phyloP scores from a whole-genome alignment of 2,329 filamentous ascomycete species.

The Rutstroemia sydowiana region DNA sequence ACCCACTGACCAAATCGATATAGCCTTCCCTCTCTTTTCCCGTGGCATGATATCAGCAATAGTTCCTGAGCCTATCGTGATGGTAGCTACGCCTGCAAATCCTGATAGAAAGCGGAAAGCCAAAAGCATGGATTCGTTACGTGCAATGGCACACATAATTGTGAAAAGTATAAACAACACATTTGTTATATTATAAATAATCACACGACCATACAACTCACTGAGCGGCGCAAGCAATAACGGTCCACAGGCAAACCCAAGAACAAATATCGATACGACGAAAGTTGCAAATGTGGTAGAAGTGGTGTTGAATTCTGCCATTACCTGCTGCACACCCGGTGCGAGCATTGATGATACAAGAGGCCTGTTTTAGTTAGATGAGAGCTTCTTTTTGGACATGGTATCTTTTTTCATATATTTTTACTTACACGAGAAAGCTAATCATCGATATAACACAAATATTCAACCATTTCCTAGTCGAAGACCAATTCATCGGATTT shows the following conservation, averaged over 20 bases:
- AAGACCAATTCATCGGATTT: constrained; percentile 18
- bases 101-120: constrained; percentile 55
- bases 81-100: constrained; percentile 42
- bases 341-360: constrained; percentile 43
- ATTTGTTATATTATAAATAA: constrained; percentile 45
- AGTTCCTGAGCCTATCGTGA: constrained; percentile 55
- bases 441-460: constrained; percentile 17
- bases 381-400: background rate
- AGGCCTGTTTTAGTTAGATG: constrained; percentile 23
- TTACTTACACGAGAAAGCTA: constrained; percentile 9
- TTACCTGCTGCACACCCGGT: constrained; percentile 39
- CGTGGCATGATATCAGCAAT: constrained; percentile 57
- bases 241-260: constrained; percentile 43
- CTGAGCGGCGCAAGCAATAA: constrained; percentile 51
- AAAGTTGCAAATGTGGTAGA: constrained; percentile 39
- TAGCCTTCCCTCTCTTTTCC: constrained; percentile 49
- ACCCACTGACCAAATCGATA: constrained; percentile 42
- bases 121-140: constrained; percentile 40
- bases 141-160: constrained; percentile 40
- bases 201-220: constrained; percentile 49
- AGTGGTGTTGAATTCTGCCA: constrained; percentile 37
- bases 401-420: background rate
- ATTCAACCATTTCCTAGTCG: constrained; percentile 12
- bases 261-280: background rate
- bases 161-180: constrained; percentile 40